Base-by-base conservation (phyloP, 371 early-diverging fungal genomes). In the Rhizopus arrhizus region DNA sequence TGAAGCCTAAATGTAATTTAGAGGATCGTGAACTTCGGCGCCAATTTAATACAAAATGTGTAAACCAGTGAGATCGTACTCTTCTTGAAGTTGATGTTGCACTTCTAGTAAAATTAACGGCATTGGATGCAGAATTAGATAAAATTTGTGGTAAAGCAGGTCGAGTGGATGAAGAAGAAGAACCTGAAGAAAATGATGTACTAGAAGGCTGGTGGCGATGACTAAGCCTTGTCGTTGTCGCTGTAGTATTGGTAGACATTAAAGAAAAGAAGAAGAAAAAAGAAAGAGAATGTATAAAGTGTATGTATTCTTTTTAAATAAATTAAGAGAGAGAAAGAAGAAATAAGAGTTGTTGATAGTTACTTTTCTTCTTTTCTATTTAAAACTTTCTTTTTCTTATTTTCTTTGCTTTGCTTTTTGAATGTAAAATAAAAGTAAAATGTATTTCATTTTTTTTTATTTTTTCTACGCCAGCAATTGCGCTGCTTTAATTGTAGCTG, bases 21-120 rank as follows among this genome's bases (percentile, higher is more conserved):
- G 74, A 74, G 4, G 70, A 62, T 28, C 77, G 68, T 58, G 80
- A 79, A 38, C 76, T 79, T 56, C 69, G 68, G 9, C 77, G 63
- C 80, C 80, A 79, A 57, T 74, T 73, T 10, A 73, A 55, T n/a
- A 69, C 73, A 51, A 76, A 76, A 51, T 79, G 77, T 11, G 74
- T 72, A 49, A 79, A 74, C 80, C 80, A 79, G 35, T 79, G 80
- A 8, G 80, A 74, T 35, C 80, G 66, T 6, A 79, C 80, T 61
- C 74, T 49, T 56, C 80, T 63, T 28, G 80, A 79, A 4, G 80
- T 79, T 2, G 63, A 72, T 36, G 76, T 66, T 34, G 80, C 61
- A 55, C 78, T 78, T 69, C 78, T 65, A 3, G 77, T 67, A 36
- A 76, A 62, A 36, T 73, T 64, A 15, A 73, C 78, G 34, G 75